These are phyloP conservation scores for Casaregolazyma suthepensis DNA, from an alignment of 1,139 yeast species.

Conservation along the genomic window DNA sequence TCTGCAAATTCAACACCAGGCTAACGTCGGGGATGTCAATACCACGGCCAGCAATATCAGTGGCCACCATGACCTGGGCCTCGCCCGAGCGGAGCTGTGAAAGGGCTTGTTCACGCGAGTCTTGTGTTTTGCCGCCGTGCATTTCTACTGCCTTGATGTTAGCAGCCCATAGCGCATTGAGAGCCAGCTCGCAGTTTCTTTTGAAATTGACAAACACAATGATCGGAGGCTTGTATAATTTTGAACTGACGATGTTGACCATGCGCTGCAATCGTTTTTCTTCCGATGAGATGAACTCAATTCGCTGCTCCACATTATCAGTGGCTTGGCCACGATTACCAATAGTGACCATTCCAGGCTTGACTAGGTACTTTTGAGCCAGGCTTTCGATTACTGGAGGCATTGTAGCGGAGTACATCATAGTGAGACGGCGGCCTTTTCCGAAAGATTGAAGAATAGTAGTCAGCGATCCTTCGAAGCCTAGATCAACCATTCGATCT, in stretches of 20 bases:
- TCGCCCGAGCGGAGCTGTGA: constrained; percentile 55
- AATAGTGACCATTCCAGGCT: constrained; percentile 59
- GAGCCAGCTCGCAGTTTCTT: constrained; percentile 61
- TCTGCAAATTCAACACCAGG: constrained; percentile 77
- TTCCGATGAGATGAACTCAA: constrained; percentile 47
- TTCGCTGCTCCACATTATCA: constrained; percentile 62
- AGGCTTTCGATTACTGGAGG: constrained; percentile 65
- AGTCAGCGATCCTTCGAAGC: constrained; percentile 77
- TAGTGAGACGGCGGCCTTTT: constrained; percentile 43
- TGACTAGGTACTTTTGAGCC: constrained; percentile 51
- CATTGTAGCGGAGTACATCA: constrained; percentile 95
- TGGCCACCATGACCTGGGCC: constrained; percentile 70
- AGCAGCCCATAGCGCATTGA: constrained; percentile 41
- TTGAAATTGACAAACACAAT: constrained; percentile 80
- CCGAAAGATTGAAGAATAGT: constrained; percentile 50
- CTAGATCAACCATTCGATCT: constrained; percentile 91
- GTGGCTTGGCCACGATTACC: constrained; percentile 59
- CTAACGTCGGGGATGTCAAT: constrained; percentile 84
- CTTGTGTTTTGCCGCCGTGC: constrained; percentile 87
- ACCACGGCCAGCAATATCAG: constrained; percentile 86
- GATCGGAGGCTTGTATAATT: constrained; percentile 44
- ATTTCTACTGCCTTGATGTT: constrained; percentile 54
- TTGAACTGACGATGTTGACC: constrained; percentile 30
- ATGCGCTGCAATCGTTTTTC: constrained; percentile 35
- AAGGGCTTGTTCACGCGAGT: constrained; percentile 77